phyloP scores from a whole-genome alignment of 257 asterid genomes.

The Capsicum rhomboideum region DNA sequence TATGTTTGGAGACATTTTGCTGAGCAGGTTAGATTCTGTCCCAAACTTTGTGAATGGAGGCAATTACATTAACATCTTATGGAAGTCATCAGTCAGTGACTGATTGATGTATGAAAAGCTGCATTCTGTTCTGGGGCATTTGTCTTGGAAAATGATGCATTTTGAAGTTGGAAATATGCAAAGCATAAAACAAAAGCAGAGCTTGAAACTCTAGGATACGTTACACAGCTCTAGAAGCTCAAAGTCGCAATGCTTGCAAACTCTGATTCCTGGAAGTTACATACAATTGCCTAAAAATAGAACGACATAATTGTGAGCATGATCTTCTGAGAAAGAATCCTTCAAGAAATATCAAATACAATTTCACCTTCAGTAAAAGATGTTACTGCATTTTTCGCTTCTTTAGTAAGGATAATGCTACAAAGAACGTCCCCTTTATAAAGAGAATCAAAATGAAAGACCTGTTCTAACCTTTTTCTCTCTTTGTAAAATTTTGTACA shows the following conservation, averaged over 20 bases:
- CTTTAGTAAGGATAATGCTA: not conserved
- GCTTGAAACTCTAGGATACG: not conserved
- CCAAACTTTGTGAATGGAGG: not conserved
- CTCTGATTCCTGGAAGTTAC: not conserved
- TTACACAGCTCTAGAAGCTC: not conserved
- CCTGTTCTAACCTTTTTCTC: not conserved
- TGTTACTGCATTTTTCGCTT: not conserved
- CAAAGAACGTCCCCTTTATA: not conserved
- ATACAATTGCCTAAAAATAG: not conserved
- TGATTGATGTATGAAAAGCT: not conserved
- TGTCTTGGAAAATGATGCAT: not conserved
- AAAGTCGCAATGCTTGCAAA: not conserved
- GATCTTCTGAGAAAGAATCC: not conserved
- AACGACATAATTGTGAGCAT: not conserved
- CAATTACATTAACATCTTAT: not conserved
- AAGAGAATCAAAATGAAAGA: not conserved
- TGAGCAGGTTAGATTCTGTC: slow-evolving; percentile 45
- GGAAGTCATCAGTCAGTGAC: not conserved
- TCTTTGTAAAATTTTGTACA: slow-evolving; percentile 5
- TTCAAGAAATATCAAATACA: not conserved
- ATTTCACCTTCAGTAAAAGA: not conserved
- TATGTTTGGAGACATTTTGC: slow-evolving; percentile 87
- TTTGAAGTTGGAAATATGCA: not conserved
- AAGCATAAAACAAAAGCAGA: not conserved
- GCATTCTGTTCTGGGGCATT: not conserved